Base-by-base conservation (phyloP, 106 monocot species). In the Chionographis japonica region DNA sequence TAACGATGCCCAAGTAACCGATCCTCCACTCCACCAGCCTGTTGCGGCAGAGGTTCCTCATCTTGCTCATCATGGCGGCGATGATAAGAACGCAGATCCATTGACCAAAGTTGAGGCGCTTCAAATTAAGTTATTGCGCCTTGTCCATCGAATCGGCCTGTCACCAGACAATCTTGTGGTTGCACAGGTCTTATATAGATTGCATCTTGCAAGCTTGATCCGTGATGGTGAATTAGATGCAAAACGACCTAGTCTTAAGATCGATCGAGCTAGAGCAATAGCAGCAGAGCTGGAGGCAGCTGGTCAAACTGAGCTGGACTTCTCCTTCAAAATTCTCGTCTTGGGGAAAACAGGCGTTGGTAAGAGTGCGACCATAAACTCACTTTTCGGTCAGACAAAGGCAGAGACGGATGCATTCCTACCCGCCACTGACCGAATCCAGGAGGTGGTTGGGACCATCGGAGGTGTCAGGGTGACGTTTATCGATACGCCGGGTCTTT, bases 331-430 rank as follows among this genome's bases (percentile, higher is more conserved):
- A 68, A 87, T 97, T 76, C 88, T 97, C 63, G 73, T 97, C 15
- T 61, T 97, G 42, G 95, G 95, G 37, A 88, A 68, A 77, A 97
- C 92, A 12, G 95, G 95, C 56, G 82, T 89, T 8, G 95, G 95
- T 8, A 97, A 97, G 75, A 97, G 95, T 75, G 84, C 95, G 61
- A 92, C 89, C 14, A 89, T 97, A 86, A 97, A 97, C 74, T 89
- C 95, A 13, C 71, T 89, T 52, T 92, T 97, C 62, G 84, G 78
- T 60, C 68, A 87, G 58, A 52, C 38, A 59, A 80, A 66, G 63
- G 64, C 65, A 19, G 77, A 20, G 20, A 97, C 92, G 6, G 52
- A 75, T 86, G 86, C 89, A 63, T 89, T 87, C 39, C 69, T 69
- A 37, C 95, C 92, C 40, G 72, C 80, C 64, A 97, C 95, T 36